Base-by-base conservation (phyloP, 768 basidiomycete genomes). In the Fomitopsis pulvina region DNA sequence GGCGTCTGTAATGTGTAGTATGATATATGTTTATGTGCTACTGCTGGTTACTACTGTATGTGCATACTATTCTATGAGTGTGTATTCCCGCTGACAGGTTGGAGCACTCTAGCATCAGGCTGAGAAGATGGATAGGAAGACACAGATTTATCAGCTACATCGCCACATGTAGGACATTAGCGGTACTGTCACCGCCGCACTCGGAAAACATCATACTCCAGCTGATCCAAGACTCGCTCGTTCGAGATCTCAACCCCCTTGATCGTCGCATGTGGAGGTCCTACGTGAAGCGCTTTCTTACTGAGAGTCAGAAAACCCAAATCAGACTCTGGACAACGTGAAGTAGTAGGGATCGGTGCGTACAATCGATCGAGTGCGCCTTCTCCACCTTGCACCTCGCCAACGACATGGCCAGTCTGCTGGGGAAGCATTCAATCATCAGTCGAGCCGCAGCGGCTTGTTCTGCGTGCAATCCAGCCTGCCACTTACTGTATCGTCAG, bases 1-100 rank as follows among this genome's bases (percentile, higher is more conserved):
- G 87, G 86, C 75, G 80, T 45, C 25, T 85, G 81, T 71, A 9
- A 46, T 12, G n/a, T 21, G 29, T 14, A 30, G 29, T 7, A 30
- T 30, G 29, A 14, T 30, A 30, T 30, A n/a, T n/a, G n/a, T n/a
- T n/a, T n/a, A n/a, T n/a, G n/a, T n/a, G n/a, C n/a, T n/a, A n/a
- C n/a, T n/a, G n/a, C n/a, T n/a, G n/a, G n/a, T n/a, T n/a, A n/a
- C n/a, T n/a, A n/a, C n/a, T n/a, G n/a, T n/a, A n/a, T n/a, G n/a
- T n/a, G n/a, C n/a, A n/a, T n/a, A n/a, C n/a, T n/a, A n/a, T n/a
- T n/a, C n/a, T n/a, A n/a, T n/a, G n/a, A n/a, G n/a, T n/a, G n/a
- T n/a, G n/a, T n/a, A n/a, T n/a, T n/a, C n/a, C n/a, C n/a, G n/a
- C n/a, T n/a, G n/a, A n/a, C n/a, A n/a, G n/a, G n/a, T n/a, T n/a